Base-by-base conservation (phyloP, 2,329 filamentous ascomycete genomes). In the Monosporascus ibericus region DNA sequence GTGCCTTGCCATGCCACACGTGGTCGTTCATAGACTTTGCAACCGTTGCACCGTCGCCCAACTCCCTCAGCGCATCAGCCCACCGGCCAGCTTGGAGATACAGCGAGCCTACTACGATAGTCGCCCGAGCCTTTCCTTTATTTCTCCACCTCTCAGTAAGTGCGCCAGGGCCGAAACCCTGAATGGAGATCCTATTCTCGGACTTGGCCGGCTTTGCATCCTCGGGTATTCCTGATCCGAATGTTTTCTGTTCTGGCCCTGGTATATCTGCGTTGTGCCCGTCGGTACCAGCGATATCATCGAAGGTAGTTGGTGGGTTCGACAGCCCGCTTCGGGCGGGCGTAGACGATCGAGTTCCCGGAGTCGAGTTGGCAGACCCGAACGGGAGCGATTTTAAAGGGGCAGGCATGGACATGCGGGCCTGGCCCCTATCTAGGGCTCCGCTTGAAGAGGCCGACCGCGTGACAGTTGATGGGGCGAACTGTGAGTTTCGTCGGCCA, bases 1-100 rank as follows among this genome's bases (percentile, higher is more conserved):
- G 76, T 1, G 90, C 92, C 70, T 97, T 97, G 18, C 89, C 94
- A 71, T 96, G 90, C 92, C 94, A 99, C n/a, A 97, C 69, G 69
- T 96, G 90, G 70, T 99, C 94, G 62, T 90, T 92, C 53, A 88
- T 81, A 38, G 84, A 85, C 61, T 90, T 87, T 17, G 90, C 87
- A 60, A 86, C 83, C 9, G 81, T 81, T 2, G 88, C 91, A 50
- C 87, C 90, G 55, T 96, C 92, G 9, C 84, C 77, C 22, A 96
- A 80, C 65, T 95, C 90, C 66, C 84, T 87, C 46, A 97, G 70
- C 7, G 92, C 92, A 71, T 97, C 92, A 47, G 79, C 82, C 91
- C 94, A 96, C 56, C 91, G 84, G 25, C 94, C 94, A 50, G 90
- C 88, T 69, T 92, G 88, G 60, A 99, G 81, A 67, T 92, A 95